These are phyloP conservation scores for Naganishia onofrii DNA, from an alignment of 768 basidiomycete species.

Conservation along the genomic window DNA sequence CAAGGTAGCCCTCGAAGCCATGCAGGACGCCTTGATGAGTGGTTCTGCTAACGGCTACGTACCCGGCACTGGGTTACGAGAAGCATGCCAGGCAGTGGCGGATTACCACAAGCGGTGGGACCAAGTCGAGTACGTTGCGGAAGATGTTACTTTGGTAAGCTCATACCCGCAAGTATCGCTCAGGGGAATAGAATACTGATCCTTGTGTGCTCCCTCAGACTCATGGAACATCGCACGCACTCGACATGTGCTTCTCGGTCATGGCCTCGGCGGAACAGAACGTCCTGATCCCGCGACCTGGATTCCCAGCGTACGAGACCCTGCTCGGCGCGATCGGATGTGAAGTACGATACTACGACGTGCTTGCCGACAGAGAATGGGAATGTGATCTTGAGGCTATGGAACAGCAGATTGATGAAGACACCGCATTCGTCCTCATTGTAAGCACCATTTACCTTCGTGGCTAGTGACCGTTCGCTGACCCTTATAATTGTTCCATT, in stretches of 20 bases:
- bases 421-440: constrained; percentile 49
- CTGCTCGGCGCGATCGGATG: constrained; percentile 42
- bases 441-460: constrained; percentile 37
- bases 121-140: constrained; percentile 39
- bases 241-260: constrained; percentile 49
- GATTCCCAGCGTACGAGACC: constrained; percentile 52
- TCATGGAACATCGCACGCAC: constrained; percentile 51
- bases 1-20: constrained; percentile 40
- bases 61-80: constrained; percentile 40
- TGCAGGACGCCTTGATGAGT: constrained; percentile 37
- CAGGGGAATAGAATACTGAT: background rate
- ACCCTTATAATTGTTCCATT: background rate
- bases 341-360: constrained; percentile 52
- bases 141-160: constrained; percentile 47
- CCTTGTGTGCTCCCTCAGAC: constrained; percentile 31
- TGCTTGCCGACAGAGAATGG: constrained; percentile 49
- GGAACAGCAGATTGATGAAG: constrained; percentile 49
- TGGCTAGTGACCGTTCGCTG: background rate
- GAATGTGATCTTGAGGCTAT: constrained; percentile 49
- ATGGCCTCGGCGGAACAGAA: constrained; percentile 49
- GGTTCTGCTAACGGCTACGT: constrained; percentile 50
- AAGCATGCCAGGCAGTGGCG: constrained; percentile 48
- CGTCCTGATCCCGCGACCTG: constrained; percentile 50
- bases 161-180: too few species aligned
- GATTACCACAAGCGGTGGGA: constrained; percentile 51